A percentile compares a stretch with the other conserved stretches of the same genome.
phyloP scores from a whole-genome alignment of 2,329 filamentous ascomycete genomes.

The Stenocarpella maydis region DNA sequence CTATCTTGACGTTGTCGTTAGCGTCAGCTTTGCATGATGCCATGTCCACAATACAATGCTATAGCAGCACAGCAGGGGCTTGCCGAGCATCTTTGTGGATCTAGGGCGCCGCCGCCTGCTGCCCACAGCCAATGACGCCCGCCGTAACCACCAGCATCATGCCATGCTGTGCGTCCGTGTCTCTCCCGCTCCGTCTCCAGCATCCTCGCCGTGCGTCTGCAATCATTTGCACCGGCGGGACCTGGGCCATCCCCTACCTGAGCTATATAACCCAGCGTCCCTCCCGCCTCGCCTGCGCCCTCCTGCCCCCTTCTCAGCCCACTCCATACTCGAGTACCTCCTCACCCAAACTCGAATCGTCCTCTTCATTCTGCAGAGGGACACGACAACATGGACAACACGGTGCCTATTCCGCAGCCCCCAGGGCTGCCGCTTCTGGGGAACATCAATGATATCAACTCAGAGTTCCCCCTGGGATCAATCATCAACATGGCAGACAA shows the following conservation, averaged over 20 bases:
- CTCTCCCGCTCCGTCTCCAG: neutral
- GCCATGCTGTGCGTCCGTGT: neutral
- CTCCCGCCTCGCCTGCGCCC: neutral
- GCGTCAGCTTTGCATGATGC: slow-evolving; percentile 23
- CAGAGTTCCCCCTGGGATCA: slow-evolving; percentile 63
- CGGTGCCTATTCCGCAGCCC: slow-evolving; percentile 67
- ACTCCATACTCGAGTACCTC: too few relatives aligned
- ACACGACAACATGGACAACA: slow-evolving; percentile 35
- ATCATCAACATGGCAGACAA: slow-evolving; percentile 66
- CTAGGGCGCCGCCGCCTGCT: neutral
- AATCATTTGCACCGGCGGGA: neutral
- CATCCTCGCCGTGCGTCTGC: neutral
- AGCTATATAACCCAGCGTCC: slow-evolving; percentile 8
- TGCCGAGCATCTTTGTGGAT: slow-evolving; percentile 29
- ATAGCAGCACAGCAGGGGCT: neutral
- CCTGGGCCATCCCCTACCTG: too few relatives aligned
- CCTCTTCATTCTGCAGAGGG: neutral
- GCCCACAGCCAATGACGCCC: slow-evolving; percentile 15
- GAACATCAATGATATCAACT: slow-evolving; percentile 70
- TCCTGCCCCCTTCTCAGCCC: neutral
- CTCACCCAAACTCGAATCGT: neutral
- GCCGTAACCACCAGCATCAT: slow-evolving; percentile 1
- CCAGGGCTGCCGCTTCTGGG: slow-evolving; percentile 71
- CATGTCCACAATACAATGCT: neutral
- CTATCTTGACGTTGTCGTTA: slow-evolving; percentile 13